Evolutionary conservation across 805 yeast species (phyloP), one percentile per base, ranked within the genome.

Genomic region (Suhomyces pyralidae): DNA sequence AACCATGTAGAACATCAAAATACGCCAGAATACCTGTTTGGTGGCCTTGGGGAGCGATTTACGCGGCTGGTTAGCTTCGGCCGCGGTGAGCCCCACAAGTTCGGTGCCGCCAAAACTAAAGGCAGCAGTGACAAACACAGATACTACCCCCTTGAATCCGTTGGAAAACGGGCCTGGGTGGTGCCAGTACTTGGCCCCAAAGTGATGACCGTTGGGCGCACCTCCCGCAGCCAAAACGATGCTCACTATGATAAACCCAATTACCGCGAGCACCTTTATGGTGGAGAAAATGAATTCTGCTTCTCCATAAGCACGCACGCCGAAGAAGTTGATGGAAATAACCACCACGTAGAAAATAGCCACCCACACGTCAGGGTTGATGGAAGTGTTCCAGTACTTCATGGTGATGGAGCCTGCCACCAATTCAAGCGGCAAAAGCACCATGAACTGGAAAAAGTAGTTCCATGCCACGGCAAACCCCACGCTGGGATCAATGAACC

Each of bases 311-410:
- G 79, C 75, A 56, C 77, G 71, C 15, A 80, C 84, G 46, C 82
- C 84, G 51, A 80, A 70, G 64, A 80, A 68, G 57, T 82, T 82
- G 51, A 81, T 78, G 12, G 71, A 49, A 6, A 76, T 65, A 53
- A 83, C 81, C 3, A 76, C 64, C 1, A 68, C 71, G 66, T 78
- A 81, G 58, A 81, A 82, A 25, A 82, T 75, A 3, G 81, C 76
- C 22, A 83, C 84, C 84, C 84, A 83, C 5, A 82, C 86, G 50
- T 81, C 86, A 0, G 85, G 77, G 59, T 80, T 80, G n/a, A 78
- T 76, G 19, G 61, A 19, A 14, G 70, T 65, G 56, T 77, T 72
- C 88, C 88, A 83, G 63, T 79, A 83, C 55, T 70, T 65, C 49
- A 83, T 76, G 10, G 85, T 81, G 61, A 82, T 78, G 28, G 85